phyloP scores from a whole-genome alignment of 345 rosid genomes.

The Linum lewisii region DNA sequence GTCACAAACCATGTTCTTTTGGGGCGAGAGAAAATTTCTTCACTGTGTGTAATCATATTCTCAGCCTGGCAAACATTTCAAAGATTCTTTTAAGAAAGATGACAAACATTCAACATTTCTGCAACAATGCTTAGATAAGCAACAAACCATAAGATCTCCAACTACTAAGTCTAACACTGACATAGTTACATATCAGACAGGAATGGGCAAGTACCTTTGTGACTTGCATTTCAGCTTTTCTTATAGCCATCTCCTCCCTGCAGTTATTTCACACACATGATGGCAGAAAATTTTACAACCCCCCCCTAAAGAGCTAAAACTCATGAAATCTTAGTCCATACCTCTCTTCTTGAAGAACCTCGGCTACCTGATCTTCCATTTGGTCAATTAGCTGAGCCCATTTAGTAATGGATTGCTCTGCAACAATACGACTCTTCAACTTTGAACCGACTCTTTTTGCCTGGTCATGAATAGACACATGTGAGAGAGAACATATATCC shows the following conservation, averaged over 20 bases:
- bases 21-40: conserved; percentile 82
- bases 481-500: no score
- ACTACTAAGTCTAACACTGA: background rate
- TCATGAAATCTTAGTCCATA: conserved; percentile 14
- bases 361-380: conserved; percentile 73
- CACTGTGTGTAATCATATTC: conserved; percentile 75
- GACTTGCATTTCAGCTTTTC: conserved; percentile 95
- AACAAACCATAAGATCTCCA: background rate
- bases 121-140: background rate
- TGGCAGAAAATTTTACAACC: background rate
- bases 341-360: conserved; percentile 81
- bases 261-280: conserved; percentile 15
- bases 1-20: conserved; percentile 90
- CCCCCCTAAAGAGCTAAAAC: background rate
- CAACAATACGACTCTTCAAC: conserved; percentile 71
- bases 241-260: conserved; percentile 81
- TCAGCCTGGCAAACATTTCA: conserved; percentile 52
- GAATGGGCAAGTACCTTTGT: conserved; percentile 51
- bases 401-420: conserved; percentile 76
- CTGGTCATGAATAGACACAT: conserved; percentile 23
- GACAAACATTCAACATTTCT: background rate
- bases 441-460: conserved; percentile 86
- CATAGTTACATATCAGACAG: conserved; percentile 3
- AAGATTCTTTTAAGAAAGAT: conserved; percentile 7
- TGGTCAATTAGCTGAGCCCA: conserved; percentile 81